These are phyloP conservation scores for Canariomyces notabilis DNA, from an alignment of 2,329 filamentous ascomycete species.

Conservation along the genomic window DNA sequence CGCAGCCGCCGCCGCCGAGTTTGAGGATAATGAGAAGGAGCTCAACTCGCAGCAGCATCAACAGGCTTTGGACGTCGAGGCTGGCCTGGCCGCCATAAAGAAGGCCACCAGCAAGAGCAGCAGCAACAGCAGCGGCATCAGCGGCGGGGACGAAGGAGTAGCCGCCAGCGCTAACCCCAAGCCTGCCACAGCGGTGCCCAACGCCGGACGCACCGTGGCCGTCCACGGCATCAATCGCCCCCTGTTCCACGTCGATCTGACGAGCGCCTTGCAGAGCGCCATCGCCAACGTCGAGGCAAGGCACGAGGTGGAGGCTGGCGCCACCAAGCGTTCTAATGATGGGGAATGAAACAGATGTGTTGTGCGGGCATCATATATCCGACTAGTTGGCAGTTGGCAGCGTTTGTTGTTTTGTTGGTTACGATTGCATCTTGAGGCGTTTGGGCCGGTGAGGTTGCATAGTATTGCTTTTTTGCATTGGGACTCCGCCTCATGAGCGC, in stretches of 20 bases:
- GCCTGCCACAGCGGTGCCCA: slow-evolving; percentile 20
- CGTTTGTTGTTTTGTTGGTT: neutral
- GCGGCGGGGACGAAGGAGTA: slow-evolving; percentile 11
- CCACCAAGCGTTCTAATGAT: too few species aligned
- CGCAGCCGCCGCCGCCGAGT: slow-evolving; percentile 64
- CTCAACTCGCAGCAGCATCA: slow-evolving; percentile 16
- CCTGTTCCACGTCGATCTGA: slow-evolving; percentile 90
- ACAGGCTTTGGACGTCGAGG: slow-evolving; percentile 11
- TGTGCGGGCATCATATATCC: too few species aligned
- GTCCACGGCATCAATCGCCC: slow-evolving; percentile 85
- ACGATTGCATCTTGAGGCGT: neutral
- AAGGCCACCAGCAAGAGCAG: too few species aligned
- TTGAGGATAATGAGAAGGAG: slow-evolving; percentile 52
- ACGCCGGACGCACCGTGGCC: slow-evolving; percentile 44
- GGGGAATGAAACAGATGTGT: too few species aligned
- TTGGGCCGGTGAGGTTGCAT: neutral
- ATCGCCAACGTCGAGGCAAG: slow-evolving; percentile 69
- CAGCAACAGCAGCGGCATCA: slow-evolving; percentile 3
- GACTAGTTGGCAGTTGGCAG: too few species aligned
- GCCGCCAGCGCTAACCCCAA: neutral
- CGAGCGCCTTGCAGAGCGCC: slow-evolving; percentile 81
- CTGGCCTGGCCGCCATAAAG: neutral
- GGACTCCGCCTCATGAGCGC: too few species aligned
- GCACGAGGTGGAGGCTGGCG: slow-evolving; percentile 8
- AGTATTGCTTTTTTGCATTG: neutral